These are phyloP conservation scores for Collybia sordida DNA, from an alignment of 768 basidiomycete genomes.

Conservation along the genomic window DNA sequence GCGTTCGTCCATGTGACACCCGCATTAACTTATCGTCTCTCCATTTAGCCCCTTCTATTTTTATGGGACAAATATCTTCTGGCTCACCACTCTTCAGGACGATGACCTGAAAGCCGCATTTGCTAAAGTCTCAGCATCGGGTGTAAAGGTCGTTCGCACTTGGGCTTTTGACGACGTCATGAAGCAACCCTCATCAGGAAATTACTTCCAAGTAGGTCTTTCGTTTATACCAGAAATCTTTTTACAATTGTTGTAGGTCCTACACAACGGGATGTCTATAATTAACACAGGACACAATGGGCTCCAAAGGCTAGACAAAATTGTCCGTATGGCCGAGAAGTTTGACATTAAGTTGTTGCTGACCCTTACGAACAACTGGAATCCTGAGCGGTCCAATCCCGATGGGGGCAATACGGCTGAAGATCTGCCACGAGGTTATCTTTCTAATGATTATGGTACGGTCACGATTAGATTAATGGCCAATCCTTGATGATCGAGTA, in stretches of 20 bases:
- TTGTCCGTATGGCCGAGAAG: slow-evolving; percentile 14
- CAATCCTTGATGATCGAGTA: background rate
- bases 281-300: slow-evolving; percentile 19
- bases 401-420: slow-evolving; percentile 3
- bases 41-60: slow-evolving; percentile 17
- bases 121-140: slow-evolving; percentile 13
- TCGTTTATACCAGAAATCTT: background rate
- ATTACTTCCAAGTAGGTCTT: slow-evolving; percentile 19
- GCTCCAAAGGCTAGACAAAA: slow-evolving; percentile 17
- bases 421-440: slow-evolving; percentile 24
- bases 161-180: slow-evolving; percentile 24
- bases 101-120: slow-evolving; percentile 18
- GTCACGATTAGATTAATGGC: background rate
- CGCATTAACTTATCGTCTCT: too few relatives aligned
- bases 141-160: slow-evolving; percentile 18
- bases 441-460: slow-evolving; percentile 27
- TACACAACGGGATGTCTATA: slow-evolving; percentile 10
- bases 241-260: slow-evolving; percentile 3
- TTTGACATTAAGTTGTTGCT: slow-evolving; percentile 19
- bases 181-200: slow-evolving; percentile 12
- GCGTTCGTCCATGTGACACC: too few relatives aligned
- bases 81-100: slow-evolving; percentile 17
- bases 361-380: slow-evolving; percentile 23
- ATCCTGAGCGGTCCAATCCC: slow-evolving; percentile 14
- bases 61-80: slow-evolving; percentile 22